phyloP scores from a whole-genome alignment of 2,329 filamentous ascomycete genomes.

The Pseudogymnoascus sp. region DNA sequence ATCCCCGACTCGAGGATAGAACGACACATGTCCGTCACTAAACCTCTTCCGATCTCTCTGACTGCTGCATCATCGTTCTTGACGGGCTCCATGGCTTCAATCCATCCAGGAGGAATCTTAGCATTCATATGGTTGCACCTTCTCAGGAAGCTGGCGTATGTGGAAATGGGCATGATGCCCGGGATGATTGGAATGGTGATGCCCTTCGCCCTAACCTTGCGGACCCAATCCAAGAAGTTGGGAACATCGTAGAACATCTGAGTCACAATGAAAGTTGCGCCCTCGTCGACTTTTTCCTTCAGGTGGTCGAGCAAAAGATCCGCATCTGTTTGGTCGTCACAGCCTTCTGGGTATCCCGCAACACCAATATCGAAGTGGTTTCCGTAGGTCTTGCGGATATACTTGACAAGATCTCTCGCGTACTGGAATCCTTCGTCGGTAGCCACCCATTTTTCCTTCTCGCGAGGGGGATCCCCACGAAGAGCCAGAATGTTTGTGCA shows the following conservation, averaged over 20 bases:
- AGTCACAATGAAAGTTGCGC: constrained; percentile 88
- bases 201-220: constrained; percentile 75
- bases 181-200: constrained; percentile 78
- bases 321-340: constrained; percentile 84
- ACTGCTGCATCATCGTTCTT: constrained; percentile 96
- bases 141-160: constrained; percentile 85
- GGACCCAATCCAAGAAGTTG: constrained; percentile 86
- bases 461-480: constrained; percentile 85
- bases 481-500: constrained; percentile 97
- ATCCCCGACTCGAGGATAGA: constrained; percentile 74
- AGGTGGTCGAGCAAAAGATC: constrained; percentile 82
- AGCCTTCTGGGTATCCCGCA: constrained; percentile 92
- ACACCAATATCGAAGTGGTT: constrained; percentile 97
- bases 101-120: constrained; percentile 73
- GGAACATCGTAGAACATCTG: constrained; percentile 99
- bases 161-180: constrained; percentile 90
- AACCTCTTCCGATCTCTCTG: constrained; percentile 75
- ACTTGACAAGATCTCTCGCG: constrained; percentile 73
- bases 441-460: constrained; percentile 89
- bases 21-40: constrained; percentile 85
- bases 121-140: constrained; percentile 88
- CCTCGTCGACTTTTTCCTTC: constrained; percentile 95
- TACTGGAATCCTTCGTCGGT: constrained; percentile 83
- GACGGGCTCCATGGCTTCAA: constrained; percentile 75
- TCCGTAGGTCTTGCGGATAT: constrained; percentile 72